Evolutionary conservation across 345 rosid genomes (phyloP).

Genomic region (Eucalyptus tenuipes): DNA sequence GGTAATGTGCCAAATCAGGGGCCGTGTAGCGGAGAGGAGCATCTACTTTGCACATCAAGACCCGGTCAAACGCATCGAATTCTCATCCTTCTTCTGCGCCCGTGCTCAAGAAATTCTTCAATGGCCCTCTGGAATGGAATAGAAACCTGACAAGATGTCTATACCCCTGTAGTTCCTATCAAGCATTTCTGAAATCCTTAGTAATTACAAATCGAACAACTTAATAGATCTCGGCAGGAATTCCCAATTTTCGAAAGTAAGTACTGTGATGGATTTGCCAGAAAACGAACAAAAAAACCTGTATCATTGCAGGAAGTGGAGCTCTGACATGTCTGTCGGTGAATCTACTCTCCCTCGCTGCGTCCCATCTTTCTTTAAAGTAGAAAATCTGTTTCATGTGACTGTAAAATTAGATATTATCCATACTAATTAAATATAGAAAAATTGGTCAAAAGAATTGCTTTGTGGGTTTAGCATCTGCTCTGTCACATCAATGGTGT

Average conservation of each 20-base stretch:
- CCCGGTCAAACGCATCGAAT: background rate
- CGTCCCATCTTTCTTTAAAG: background rate
- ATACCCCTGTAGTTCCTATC: background rate
- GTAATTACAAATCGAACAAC: background rate
- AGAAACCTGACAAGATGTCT: background rate
- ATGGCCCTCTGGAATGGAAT: background rate
- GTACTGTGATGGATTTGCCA: background rate
- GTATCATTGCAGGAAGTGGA: background rate
- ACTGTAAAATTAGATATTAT: background rate
- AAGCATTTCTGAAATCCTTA: background rate
- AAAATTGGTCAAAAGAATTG: background rate
- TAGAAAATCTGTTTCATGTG: background rate
- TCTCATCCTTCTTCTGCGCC: background rate
- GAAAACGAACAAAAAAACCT: background rate
- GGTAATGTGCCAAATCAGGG: background rate
- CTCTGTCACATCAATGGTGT: background rate
- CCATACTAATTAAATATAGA: background rate
- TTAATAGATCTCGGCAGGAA: background rate
- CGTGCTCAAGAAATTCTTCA: too few relatives aligned
- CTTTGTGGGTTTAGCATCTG: background rate
- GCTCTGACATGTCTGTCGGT: background rate
- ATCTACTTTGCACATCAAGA: background rate
- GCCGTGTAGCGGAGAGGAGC: background rate
- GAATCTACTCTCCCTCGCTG: background rate
- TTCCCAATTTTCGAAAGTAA: background rate